Base-by-base conservation (phyloP, 345 rosid genomes). In the Hibiscus syriacus region DNA sequence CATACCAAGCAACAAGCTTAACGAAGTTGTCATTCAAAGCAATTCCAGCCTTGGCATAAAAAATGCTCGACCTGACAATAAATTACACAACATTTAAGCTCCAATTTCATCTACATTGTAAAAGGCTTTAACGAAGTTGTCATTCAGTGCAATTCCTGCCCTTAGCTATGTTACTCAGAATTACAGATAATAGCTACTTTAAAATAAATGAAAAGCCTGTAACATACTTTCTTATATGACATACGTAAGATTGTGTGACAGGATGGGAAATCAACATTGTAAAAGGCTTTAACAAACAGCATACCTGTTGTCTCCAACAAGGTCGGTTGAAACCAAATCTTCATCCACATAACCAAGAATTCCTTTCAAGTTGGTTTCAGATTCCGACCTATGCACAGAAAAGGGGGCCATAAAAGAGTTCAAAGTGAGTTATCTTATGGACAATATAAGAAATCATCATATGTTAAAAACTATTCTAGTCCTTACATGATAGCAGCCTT, bases 261-360 rank as follows among this genome's bases (percentile, higher is more conserved):
- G n/a, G n/a, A n/a, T n/a, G 12, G 19, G 19, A 41, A 55, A 54
- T 23, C n/a, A 27, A 3, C 17, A n/a, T 0, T 3, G 2, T 3
- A 32, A 10, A 38, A 29, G 12, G 11, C 16, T 53, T 16, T 9
- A 22, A 0, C 14, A 39, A 41, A 13, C 10, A 27, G 4, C 67
- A 56, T 58, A 85, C 93, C 90, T 86, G 84, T 38, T 77, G 73
- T 86, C 90, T 20, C 87, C 89, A 19, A 86, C 16, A 22, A 88
- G 84, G 72, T 88, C 89, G 0, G 85, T 78, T 22, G 81, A 88
- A 53, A 86, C 94, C 32, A 73, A 81, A 72, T 85, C 92, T 46
- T 87, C 87, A 6, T 80, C 88, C 0, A 81, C 81, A 75, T 84
- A 88, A 26, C 90, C 89, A 13, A 88, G 82, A 64, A 88, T 82